Evolutionary conservation across 306 rosid genomes (phyloP).

Genomic region (Lathyrus tuberosus): DNA sequence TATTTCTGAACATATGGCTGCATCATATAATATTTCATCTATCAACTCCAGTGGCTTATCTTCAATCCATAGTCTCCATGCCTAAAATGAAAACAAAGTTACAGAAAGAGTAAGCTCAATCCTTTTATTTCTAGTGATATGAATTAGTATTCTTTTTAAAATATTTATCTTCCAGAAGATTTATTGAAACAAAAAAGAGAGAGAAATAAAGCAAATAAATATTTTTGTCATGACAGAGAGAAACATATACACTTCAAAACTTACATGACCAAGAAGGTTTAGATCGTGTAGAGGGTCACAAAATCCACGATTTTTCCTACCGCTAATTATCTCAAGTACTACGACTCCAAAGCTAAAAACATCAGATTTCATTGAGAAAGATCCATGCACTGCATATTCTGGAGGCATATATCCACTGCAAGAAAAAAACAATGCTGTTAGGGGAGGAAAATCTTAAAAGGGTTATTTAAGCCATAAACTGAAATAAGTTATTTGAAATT

Average conservation of each 20-base stretch:
- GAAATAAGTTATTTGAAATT: not conserved
- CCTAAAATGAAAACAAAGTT: not conserved
- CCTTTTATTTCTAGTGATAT: no score
- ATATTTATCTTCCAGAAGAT: not conserved
- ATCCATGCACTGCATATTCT: conserved; percentile 2
- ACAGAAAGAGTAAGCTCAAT: not conserved
- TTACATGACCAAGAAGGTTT: conserved; percentile 14
- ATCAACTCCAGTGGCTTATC: no score
- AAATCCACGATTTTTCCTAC: not conserved
- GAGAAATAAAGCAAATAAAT: not conserved
- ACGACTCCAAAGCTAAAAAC: conserved; percentile 9
- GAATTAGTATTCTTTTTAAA: not conserved
- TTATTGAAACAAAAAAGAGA: not conserved
- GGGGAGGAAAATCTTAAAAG: no score
- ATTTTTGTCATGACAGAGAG: not conserved
- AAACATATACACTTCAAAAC: not conserved
- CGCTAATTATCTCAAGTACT: conserved; percentile 4
- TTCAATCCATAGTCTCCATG: not conserved
- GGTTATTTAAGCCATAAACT: no score
- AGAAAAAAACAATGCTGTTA: no score
- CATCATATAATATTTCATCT: no score
- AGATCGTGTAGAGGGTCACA: conserved; percentile 3
- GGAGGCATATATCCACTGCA: not conserved
- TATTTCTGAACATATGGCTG: no score
- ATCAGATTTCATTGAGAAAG: not conserved